These are phyloP conservation scores for Globisporangium uncinulatum DNA, from an alignment of 352 stramenopile genomes.

Conservation along the genomic window DNA sequence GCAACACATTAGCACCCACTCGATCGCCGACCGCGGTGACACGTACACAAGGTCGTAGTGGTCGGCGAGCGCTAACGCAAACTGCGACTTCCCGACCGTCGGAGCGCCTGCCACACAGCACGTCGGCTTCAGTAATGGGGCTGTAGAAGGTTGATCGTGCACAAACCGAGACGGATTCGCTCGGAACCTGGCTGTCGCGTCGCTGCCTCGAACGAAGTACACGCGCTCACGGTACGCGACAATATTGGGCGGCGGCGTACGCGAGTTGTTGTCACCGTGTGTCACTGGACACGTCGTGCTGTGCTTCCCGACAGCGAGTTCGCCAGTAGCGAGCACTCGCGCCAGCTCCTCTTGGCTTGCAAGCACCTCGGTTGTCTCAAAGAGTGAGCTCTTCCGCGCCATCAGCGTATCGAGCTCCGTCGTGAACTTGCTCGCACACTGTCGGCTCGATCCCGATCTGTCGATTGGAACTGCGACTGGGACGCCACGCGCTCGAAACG, in stretches of 20 bases:
- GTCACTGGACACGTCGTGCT: slow-evolving; percentile 36
- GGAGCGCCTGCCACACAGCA: slow-evolving; percentile 13
- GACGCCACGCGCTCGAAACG: slow-evolving; percentile 32
- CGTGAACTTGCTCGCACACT: slow-evolving; percentile 26
- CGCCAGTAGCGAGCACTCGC: slow-evolving; percentile 27
- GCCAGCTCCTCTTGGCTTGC: slow-evolving; percentile 5
- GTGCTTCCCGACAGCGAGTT: slow-evolving; percentile 50
- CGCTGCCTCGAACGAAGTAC: slow-evolving; percentile 43
- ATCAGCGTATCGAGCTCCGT: slow-evolving; percentile 26
- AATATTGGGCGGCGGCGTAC: neutral
- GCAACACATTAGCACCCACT: slow-evolving; percentile 59
- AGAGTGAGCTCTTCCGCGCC: slow-evolving; percentile 29
- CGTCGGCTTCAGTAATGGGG: slow-evolving; percentile 3
- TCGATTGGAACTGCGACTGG: slow-evolving; percentile 19
- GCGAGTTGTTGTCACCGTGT: slow-evolving; percentile 3
- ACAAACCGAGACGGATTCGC: slow-evolving; percentile 14
- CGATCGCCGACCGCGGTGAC: slow-evolving; percentile 34
- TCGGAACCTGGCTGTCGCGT: slow-evolving; percentile 16
- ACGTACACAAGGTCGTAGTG: slow-evolving; percentile 25
- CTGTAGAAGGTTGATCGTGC: neutral
- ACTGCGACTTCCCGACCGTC: slow-evolving; percentile 11
- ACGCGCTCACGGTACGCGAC: slow-evolving; percentile 45
- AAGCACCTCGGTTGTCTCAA: slow-evolving; percentile 40
- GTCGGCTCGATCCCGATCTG: slow-evolving; percentile 22
- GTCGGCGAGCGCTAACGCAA: slow-evolving; percentile 6